Percentiles rank a stretch among this genome's conserved stretches.
phyloP scores from a whole-genome alignment of 345 rosid genomes.

The Erucastrum elatum region DNA sequence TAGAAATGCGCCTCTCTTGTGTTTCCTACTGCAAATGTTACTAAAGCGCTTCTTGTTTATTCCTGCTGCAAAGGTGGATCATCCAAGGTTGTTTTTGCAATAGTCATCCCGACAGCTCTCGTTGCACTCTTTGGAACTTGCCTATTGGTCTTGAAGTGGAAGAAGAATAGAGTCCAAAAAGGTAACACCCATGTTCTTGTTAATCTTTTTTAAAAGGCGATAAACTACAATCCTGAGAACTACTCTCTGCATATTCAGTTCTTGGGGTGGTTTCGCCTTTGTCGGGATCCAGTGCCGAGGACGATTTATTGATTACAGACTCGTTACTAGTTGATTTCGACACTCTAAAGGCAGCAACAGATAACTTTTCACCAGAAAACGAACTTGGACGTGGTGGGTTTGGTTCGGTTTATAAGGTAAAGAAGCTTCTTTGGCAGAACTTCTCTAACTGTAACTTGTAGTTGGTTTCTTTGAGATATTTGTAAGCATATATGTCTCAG shows the following conservation, averaged over 20 bases:
- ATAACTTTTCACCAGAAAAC: conserved; percentile 43
- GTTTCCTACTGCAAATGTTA: too few species aligned
- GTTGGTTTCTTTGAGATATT: neutral
- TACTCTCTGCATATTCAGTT: conserved; percentile 6
- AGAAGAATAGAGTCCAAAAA: neutral
- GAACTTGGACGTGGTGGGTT: conserved; percentile 66
- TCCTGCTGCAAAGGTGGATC: conserved; percentile 11
- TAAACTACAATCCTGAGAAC: neutral
- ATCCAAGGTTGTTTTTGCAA: neutral
- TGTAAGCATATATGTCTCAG: conserved; percentile 26
- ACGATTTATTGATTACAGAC: conserved; percentile 27
- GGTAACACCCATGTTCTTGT: neutral
- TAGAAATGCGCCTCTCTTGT: too few species aligned
- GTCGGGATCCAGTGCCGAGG: conserved; percentile 17
- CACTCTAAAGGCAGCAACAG: conserved; percentile 46
- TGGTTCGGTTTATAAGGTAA: conserved; percentile 58
- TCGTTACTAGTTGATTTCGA: conserved; percentile 42
- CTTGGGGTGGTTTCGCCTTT: conserved; percentile 3
- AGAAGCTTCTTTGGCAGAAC: neutral
- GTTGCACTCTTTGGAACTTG: too few species aligned
- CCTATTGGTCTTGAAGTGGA: too few species aligned
- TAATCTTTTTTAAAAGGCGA: neutral
- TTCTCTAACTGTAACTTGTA: neutral
- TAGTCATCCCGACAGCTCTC: too few species aligned
- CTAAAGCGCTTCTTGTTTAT: too few species aligned